A percentile compares a stretch with the other conserved stretches of the same genome.
These are phyloP conservation scores for Asclepias syriaca DNA, from an alignment of 257 asterid genomes.

Conservation along the genomic window DNA sequence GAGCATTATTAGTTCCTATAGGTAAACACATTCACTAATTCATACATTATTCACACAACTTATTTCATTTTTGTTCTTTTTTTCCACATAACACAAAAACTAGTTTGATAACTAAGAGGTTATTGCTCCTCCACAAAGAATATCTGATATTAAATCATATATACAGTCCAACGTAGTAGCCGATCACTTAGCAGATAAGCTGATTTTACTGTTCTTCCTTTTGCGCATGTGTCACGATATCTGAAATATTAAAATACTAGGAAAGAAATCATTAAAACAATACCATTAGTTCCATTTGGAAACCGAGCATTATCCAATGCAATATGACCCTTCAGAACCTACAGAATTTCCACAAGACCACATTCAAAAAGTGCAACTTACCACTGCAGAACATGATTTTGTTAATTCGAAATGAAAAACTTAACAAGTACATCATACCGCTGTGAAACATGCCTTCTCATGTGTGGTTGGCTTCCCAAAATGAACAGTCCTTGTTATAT, in stretches of 20 bases:
- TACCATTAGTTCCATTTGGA: constrained; percentile 94
- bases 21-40: not conserved
- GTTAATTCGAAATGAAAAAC: not conserved
- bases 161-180: not conserved
- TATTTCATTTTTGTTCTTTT: no score
- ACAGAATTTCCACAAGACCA: constrained; percentile 19
- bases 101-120: not conserved
- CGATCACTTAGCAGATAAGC: no score
- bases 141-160: not conserved
- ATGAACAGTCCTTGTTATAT: constrained; percentile 93
- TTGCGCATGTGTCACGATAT: not conserved
- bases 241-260: not conserved
- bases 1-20: no score
- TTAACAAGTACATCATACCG: constrained; percentile 48
- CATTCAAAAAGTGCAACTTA: constrained; percentile 27
- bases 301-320: constrained; percentile 92
- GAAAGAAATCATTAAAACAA: not conserved
- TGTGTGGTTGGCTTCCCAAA: constrained; percentile 87
- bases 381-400: constrained; percentile 85
- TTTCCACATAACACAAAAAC: not conserved
- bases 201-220: not conserved
- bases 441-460: constrained; percentile 95
- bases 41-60: not conserved
- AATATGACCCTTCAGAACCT: constrained; percentile 98
- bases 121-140: not conserved